Evolutionary conservation across 305 asterid genomes (phyloP).

Genomic region (Withania somnifera): DNA sequence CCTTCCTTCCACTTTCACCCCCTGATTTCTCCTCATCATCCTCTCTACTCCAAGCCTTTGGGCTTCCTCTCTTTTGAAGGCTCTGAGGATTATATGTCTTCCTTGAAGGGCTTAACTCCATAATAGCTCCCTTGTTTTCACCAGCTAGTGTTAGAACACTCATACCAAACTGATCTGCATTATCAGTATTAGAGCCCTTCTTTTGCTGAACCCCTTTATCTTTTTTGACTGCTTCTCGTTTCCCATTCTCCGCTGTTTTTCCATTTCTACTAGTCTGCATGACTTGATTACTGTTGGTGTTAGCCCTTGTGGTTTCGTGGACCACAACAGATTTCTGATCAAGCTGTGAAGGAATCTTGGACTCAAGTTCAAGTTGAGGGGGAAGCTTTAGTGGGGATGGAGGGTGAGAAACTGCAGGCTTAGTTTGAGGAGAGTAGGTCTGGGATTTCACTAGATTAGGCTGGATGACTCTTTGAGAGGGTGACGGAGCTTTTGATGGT

Average conservation of each 20-base stretch:
- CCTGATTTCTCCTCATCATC: constrained; percentile 3
- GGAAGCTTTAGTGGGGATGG: constrained; percentile 7
- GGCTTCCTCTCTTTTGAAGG: neutral
- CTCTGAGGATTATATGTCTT: neutral
- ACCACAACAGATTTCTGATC: constrained; percentile 11
- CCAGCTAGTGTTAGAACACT: constrained; percentile 10
- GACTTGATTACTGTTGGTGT: neutral
- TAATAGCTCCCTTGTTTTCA: constrained; percentile 9
- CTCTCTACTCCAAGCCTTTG: constrained; percentile 1
- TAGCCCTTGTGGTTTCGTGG: neutral
- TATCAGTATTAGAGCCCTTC: neutral
- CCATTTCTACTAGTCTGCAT: neutral
- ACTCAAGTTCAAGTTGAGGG: neutral
- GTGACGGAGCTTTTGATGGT: neutral
- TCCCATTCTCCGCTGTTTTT: neutral
- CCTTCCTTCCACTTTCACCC: neutral
- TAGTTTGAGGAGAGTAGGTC: constrained; percentile 2
- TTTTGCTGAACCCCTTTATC: neutral
- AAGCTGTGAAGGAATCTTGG: neutral
- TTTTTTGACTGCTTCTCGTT: neutral
- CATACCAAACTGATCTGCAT: neutral
- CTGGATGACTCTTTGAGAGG: neutral
- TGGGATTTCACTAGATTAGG: neutral
- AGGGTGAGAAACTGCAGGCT: constrained; percentile 5
- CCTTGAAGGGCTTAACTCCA: constrained; percentile 7